Evolutionary conservation across 345 rosid species (phyloP), one percentile per base, ranked within the genome.

Genomic region (Anacardium occidentale): DNA sequence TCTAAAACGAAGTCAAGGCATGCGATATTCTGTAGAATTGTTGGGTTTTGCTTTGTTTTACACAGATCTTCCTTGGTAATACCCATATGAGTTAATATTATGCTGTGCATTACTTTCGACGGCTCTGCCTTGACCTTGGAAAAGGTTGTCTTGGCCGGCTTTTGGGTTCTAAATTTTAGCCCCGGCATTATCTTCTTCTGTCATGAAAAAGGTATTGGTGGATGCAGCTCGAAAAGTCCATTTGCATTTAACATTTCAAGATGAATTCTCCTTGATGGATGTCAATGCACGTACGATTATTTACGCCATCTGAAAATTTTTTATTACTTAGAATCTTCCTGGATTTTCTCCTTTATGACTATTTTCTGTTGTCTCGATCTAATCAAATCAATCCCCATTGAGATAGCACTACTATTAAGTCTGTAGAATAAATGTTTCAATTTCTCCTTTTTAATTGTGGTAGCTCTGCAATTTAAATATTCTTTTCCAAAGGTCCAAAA

Each of bases 91-190:
- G 13, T 3, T 9, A 14, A 15, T 60, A 40, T 2, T 42, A 47
- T 66, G 34, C 6, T n/a, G 9, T 13, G n/a, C 3, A 40, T 48
- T 48, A 3, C n/a, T 60, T 70, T 58, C 67, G 32, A 22, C 60
- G 52, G 45, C 21, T 44, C 1, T 55, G 71, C 69, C 70, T 75
- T 75, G 77, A 75, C 82, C 64, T 79, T 45, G 74, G 64, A 64
- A 29, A 75, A 75, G 62, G 58, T 70, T 60, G 74, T n/a, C 15
- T 5, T 62, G 37, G 66, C 66, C 71, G 50, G 70, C 70, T 72
- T 44, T 62, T 63, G 45, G 71, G 57, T 67, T 68, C 32, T n/a
- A 21, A 5, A 32, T 51, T 15, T 70, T 17, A 8, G 6, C 18
- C 44, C 64, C 4, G n/a, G 3, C 4, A 5, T 10, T 25, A n/a